Evolutionary conservation across 73 alveolate species (phyloP), one percentile per base, ranked within the genome.

Genomic region (Paramecium sexaurelia): DNA sequence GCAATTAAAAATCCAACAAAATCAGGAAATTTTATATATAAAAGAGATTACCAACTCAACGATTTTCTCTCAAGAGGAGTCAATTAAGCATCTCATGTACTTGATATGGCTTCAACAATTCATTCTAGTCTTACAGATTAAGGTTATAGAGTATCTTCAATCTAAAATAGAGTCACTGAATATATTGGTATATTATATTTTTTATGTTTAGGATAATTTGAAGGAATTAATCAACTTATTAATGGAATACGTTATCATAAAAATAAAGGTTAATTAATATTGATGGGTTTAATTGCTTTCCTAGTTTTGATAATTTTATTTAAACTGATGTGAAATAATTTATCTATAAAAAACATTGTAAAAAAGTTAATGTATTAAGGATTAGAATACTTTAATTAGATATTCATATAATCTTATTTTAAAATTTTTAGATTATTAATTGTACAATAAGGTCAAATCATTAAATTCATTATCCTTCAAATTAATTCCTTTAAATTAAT

Each of bases 61-160:
- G 83, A 61, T 61, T 61, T 29, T 61, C 20, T 61, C 6, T 61
- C 39, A 8, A 61, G 83, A 61, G 83, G 83, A 13, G 83, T 61
- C 8, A 29, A 26, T 61, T 29, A 61, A 32, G 83, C 83, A 29
- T 61, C 83, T 61, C 83, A 61, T 61, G 83, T 61, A 2, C 43
- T 61, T 15, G 83, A 61, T 61, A 61, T 61, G 26, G 83, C 83
- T 11, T 61, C 20, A 61, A 61, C 83, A 19, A 32, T 61, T 0
- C 83, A 61, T 61, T 29, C 47, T 9, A 61, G 83, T 61, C 43
- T 61, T 11, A 9, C 37, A 24, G 43, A 32, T 61, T 11, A 61
- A 61, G 83, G 83, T 2, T 61, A 61, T n/a, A 61, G 43, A 6
- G 39, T 61, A 61, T 26, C 39, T 5, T 26, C 47, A 7, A 61